Evolutionary conservation across 305 asterid genomes (phyloP).

Genomic region (Fraxinus dipetala): DNA sequence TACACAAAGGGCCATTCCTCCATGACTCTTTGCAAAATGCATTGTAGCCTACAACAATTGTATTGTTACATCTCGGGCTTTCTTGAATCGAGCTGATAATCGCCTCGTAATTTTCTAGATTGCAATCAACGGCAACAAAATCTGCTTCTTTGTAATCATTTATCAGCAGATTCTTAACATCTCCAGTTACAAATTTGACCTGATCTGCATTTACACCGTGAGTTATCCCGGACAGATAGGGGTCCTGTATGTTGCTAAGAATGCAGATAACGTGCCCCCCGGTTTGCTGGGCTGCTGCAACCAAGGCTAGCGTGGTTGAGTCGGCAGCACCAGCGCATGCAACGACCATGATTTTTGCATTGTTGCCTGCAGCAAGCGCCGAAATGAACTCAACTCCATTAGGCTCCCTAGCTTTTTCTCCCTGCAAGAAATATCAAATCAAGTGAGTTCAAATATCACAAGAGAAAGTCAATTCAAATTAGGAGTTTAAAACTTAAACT

Average conservation of each 20-base stretch:
- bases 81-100: constrained; percentile 45
- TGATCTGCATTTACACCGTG: constrained; percentile 30
- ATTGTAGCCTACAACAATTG: constrained; percentile 59
- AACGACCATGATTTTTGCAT: constrained; percentile 52
- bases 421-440: constrained; percentile 35
- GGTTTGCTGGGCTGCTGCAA: constrained; percentile 80
- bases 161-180: constrained; percentile 40
- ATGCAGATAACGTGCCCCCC: constrained; percentile 68
- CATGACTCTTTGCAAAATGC: constrained; percentile 67
- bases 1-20: constrained; percentile 45
- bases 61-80: constrained; percentile 24
- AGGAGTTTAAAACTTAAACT: background rate
- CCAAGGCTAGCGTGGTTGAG: constrained; percentile 64
- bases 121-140: constrained; percentile 73
- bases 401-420: constrained; percentile 59
- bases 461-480: background rate
- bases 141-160: constrained; percentile 46
- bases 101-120: constrained; percentile 57
- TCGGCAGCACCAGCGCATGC: constrained; percentile 64
- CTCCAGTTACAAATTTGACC: constrained; percentile 55
- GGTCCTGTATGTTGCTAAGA: constrained; percentile 39
- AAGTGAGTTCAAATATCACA: background rate
- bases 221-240: constrained; percentile 27
- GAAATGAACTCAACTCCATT: constrained; percentile 83
- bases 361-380: constrained; percentile 86